phyloP scores from a whole-genome alignment of 2,329 filamentous ascomycete genomes.

The Cordyceps tenuipes region DNA sequence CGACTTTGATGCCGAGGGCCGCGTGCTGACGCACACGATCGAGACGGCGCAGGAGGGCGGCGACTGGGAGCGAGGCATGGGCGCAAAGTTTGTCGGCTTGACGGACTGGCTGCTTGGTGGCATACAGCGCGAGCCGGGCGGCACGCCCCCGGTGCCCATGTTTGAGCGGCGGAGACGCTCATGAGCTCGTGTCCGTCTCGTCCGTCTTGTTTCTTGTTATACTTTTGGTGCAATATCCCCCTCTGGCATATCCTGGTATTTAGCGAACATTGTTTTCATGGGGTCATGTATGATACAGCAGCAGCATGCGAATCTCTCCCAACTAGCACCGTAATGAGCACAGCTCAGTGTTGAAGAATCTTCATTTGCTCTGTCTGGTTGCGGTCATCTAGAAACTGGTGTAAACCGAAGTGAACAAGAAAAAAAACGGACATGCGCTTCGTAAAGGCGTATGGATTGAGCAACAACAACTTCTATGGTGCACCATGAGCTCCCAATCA shows the following conservation, averaged over 20 bases:
- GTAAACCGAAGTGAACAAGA: not conserved
- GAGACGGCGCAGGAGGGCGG: conserved; percentile 82
- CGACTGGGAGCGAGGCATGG: conserved; percentile 72
- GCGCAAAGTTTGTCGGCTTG: conserved; percentile 76
- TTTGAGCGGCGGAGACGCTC: conserved; percentile 25
- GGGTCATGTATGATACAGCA: not conserved
- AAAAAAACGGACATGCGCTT: not conserved
- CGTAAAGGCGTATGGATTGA: not conserved
- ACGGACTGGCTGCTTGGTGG: conserved; percentile 94
- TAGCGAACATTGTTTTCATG: conserved; percentile 4
- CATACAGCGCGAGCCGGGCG: conserved; percentile 43
- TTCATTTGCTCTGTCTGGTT: not conserved
- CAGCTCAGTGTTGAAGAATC: not conserved
- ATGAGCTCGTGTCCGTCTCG: conserved; percentile 4
- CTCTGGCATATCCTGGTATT: conserved; percentile 7
- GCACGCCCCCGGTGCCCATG: conserved; percentile 27
- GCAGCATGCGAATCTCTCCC: not conserved
- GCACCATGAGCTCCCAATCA: not conserved
- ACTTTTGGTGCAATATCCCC: not conserved
- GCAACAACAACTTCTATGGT: not conserved
- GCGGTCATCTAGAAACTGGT: not conserved
- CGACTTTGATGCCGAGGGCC: conserved; percentile 82
- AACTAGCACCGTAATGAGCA: not conserved
- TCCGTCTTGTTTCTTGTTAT: not conserved
- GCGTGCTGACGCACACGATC: conserved; percentile 81